Conservation (phyloP, 1,284 basidiomycete genomes). For the Polyporus tsugae region DNA sequence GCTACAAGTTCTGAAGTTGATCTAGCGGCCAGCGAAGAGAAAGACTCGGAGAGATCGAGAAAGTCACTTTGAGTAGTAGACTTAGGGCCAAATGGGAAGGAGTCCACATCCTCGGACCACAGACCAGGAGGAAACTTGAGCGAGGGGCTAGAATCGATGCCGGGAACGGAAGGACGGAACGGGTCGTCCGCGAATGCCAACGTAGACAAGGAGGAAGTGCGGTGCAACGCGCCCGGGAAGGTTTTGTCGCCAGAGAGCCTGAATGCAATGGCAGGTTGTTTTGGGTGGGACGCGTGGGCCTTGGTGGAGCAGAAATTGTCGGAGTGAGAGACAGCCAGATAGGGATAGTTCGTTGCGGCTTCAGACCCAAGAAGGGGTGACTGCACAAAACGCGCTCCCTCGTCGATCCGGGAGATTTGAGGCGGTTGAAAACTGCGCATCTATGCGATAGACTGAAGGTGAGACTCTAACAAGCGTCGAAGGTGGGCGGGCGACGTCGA, state of each 20-base stretch:
- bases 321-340: background rate
- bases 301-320: conserved; percentile 1
- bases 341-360: background rate
- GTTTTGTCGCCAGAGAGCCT: background rate
- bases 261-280: background rate
- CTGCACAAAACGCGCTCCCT: background rate
- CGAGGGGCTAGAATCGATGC: background rate
- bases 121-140: conserved; percentile 7
- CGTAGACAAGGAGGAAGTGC: background rate
- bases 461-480: background rate
- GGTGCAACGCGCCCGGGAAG: background rate
- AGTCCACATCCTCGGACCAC: background rate
- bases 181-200: background rate
- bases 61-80: background rate
- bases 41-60: conserved; percentile 5
- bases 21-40: background rate
- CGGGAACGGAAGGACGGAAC: background rate
- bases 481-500: background rate
- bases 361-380: background rate
- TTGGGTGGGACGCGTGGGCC: background rate
- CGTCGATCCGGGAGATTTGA: background rate
- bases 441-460: background rate
- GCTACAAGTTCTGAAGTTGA: background rate
- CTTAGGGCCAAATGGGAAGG: background rate
- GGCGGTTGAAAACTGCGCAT: background rate